A percentile compares a stretch with the other conserved stretches of the same genome.
Conservation (phyloP, 495 filamentous ascomycete genomes). For the Talaromyces thailandensis region DNA sequence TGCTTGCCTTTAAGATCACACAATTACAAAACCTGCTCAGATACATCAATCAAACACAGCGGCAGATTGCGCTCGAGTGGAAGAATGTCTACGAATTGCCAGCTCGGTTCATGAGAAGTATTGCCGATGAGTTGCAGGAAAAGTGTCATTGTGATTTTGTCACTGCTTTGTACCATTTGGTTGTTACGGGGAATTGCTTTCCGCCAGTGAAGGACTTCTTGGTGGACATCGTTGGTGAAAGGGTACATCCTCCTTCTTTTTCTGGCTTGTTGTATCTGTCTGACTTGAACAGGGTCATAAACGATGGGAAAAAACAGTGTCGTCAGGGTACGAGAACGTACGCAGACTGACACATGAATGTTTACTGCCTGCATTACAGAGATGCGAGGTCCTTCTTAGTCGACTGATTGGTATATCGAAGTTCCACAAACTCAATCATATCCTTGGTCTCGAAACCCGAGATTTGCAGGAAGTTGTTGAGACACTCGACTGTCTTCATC, state of each 20-base stretch:
- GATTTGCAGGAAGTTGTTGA: constrained; percentile 54
- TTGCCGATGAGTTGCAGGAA: constrained; percentile 55
- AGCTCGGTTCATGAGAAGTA: constrained; percentile 60
- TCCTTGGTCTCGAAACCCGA: constrained; percentile 53
- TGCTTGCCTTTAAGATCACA: constrained; percentile 78
- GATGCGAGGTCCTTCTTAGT: constrained; percentile 72
- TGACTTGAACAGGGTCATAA: constrained; percentile 66
- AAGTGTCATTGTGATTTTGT: constrained; percentile 56
- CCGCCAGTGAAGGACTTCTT: constrained; percentile 77
- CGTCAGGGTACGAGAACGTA: constrained; percentile 65
- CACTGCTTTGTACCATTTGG: constrained; percentile 75
- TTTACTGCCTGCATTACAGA: constrained; percentile 77
- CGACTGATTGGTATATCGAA: constrained; percentile 78
- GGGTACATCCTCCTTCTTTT: constrained; percentile 40
- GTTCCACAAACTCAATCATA: constrained; percentile 61
- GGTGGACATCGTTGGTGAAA: constrained; percentile 74
- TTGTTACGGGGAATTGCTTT: constrained; percentile 75
- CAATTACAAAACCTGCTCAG: constrained; percentile 76
- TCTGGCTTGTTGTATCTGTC: constrained; percentile 8
- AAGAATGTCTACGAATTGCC: constrained; percentile 76
- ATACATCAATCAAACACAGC: constrained; percentile 70
- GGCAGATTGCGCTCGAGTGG: constrained; percentile 68
- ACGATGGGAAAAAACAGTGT: constrained; percentile 85
- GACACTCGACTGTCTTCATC: constrained; percentile 61
- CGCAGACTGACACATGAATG: constrained; percentile 74